Evolutionary conservation across 768 basidiomycete species (phyloP).

Genomic region (Trametes cingulata): DNA sequence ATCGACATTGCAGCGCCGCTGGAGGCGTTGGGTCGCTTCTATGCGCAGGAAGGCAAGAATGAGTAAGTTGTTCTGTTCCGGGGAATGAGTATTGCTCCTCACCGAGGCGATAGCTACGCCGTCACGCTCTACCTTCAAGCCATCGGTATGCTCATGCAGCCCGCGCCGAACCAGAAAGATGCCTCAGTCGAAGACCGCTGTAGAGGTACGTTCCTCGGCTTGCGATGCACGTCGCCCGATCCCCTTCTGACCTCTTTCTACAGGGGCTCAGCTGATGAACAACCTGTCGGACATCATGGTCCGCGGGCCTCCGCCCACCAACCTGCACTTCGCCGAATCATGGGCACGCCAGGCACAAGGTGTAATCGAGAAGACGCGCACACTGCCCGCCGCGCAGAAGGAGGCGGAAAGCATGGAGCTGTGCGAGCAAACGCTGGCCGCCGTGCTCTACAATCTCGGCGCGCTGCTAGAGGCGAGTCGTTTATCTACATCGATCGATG

Average conservation of each 20-base stretch:
- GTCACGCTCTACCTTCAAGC: constrained; percentile 67
- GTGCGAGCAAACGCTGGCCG: constrained; percentile 59
- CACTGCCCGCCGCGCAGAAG: constrained; percentile 16
- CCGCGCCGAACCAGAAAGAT: constrained; percentile 26
- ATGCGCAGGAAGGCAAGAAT: constrained; percentile 54
- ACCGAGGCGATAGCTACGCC: constrained; percentile 48
- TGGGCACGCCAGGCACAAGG: constrained; percentile 56
- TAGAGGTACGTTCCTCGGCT: constrained; percentile 43
- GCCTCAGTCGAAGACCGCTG: constrained; percentile 52
- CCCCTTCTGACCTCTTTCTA: background rate
- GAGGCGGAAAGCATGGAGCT: constrained; percentile 13
- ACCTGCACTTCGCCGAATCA: constrained; percentile 50
- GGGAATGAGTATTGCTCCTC: constrained; percentile 16
- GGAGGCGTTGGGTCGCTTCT: constrained; percentile 65
- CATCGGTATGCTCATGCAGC: constrained; percentile 58
- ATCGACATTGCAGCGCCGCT: constrained; percentile 68
- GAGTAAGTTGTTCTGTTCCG: constrained; percentile 44
- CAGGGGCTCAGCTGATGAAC: constrained; percentile 51
- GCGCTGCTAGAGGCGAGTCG: constrained; percentile 46
- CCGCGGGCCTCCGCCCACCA: constrained; percentile 39
- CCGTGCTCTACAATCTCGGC: constrained; percentile 62
- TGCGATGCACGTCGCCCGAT: background rate
- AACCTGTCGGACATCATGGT: constrained; percentile 47
- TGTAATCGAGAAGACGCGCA: constrained; percentile 27
- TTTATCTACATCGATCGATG: background rate